Evolutionary conservation across 2,329 filamentous ascomycete genomes (phyloP).

Genomic region (Ambrosiella xylebori): DNA sequence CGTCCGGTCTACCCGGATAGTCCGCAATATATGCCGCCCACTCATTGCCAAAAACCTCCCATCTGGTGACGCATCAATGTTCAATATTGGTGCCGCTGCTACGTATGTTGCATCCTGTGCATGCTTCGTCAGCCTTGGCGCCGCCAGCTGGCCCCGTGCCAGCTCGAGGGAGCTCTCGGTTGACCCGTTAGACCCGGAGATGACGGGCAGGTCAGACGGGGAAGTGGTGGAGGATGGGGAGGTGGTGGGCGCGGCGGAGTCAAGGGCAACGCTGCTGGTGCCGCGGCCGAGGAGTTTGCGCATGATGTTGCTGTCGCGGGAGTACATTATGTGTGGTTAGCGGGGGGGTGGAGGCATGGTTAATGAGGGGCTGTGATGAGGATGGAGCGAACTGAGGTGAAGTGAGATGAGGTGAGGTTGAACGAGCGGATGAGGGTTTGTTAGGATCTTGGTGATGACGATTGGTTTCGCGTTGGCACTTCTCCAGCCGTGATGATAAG

Average conservation of each 20-base stretch:
- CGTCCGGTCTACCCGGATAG: conserved; percentile 28
- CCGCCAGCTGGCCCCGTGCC: not conserved
- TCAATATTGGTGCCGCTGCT: conserved; percentile 35
- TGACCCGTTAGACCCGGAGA: conserved; percentile 19
- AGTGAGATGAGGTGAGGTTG: not conserved
- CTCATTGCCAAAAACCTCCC: conserved; percentile 38
- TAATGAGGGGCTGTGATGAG: not conserved
- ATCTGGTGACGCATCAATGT: conserved; percentile 41
- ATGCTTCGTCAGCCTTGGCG: conserved; percentile 28
- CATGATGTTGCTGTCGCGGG: conserved; percentile 34
- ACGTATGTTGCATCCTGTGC: conserved; percentile 38
- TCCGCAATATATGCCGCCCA: conserved; percentile 44
- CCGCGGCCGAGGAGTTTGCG: conserved; percentile 42
- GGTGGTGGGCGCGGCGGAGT: conserved; percentile 27
- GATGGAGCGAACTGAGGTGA: not conserved
- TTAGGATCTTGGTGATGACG: too few relatives aligned
- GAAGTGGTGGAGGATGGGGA: conserved; percentile 17
- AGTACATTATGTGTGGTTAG: not conserved
- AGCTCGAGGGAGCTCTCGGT: conserved; percentile 14
- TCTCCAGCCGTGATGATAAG: too few relatives aligned
- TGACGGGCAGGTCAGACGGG: conserved; percentile 18
- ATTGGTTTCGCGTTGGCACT: too few relatives aligned
- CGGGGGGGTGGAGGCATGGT: not conserved
- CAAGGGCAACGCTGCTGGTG: conserved; percentile 26
- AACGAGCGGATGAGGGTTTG: too few relatives aligned